phyloP scores from a whole-genome alignment of 2,329 filamentous ascomycete genomes.

The Claviceps africana region DNA sequence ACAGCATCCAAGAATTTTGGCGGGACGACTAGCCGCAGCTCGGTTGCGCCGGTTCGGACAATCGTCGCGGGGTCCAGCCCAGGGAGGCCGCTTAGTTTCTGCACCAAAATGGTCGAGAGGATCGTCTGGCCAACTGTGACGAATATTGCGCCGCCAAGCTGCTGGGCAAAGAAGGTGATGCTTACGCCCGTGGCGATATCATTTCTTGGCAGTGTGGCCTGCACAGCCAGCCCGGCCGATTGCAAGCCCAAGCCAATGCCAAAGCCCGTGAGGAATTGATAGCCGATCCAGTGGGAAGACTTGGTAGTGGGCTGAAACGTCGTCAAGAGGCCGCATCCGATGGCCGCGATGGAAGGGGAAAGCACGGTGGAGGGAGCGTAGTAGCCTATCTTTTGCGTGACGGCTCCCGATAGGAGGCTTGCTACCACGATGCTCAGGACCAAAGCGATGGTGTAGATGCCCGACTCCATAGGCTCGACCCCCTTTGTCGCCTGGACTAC shows the following conservation, averaged over 20 bases:
- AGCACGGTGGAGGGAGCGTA: conserved; percentile 26
- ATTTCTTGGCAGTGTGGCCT: conserved; percentile 34
- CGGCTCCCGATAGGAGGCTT: conserved; percentile 19
- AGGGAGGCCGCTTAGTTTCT: not conserved
- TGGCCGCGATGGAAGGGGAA: conserved; percentile 19
- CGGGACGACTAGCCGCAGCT: conserved; percentile 40
- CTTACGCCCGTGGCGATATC: conserved; percentile 35
- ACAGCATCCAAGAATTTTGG: conserved; percentile 36
- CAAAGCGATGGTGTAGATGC: not conserved
- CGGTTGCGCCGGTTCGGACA: conserved; percentile 40
- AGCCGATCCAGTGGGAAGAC: conserved; percentile 41
- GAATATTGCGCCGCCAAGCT: conserved; percentile 50
- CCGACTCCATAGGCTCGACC: not conserved
- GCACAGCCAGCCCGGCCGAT: conserved; percentile 35
- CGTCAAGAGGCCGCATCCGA: conserved; percentile 41
- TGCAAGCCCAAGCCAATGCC: conserved; percentile 34
- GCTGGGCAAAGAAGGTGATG: conserved; percentile 42
- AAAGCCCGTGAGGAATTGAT: conserved; percentile 40
- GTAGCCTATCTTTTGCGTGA: conserved; percentile 31
- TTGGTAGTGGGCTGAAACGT: conserved; percentile 32
- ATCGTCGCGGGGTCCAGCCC: conserved; percentile 26
- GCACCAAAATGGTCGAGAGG: not conserved
- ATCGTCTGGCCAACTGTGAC: conserved; percentile 48
- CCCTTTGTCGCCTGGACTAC: not conserved
- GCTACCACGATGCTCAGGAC: not conserved